Evolutionary conservation across 164 flowering plant genomes (phyloP).

Genomic region (Tinospora cordifolia): DNA sequence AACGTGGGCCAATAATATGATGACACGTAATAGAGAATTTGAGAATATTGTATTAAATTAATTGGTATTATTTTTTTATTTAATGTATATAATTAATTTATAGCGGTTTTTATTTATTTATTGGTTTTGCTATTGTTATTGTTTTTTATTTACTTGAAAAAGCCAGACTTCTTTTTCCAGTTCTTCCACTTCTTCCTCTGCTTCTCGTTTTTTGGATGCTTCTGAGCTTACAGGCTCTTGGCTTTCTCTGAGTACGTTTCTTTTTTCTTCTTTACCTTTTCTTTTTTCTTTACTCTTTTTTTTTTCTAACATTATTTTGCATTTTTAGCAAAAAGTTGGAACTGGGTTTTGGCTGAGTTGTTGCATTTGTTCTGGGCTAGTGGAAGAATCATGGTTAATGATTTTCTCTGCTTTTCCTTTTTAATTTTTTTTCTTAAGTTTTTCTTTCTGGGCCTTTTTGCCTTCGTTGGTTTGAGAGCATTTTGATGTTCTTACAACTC

Average conservation of each 20-base stretch:
- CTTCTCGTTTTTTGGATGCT: slow-evolving; percentile 5
- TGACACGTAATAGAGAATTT: slow-evolving; percentile 4
- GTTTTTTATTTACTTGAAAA: slow-evolving; percentile 10
- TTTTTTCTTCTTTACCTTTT: background rate
- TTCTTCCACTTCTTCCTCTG: background rate
- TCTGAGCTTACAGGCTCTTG: slow-evolving; percentile 9
- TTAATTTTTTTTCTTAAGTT: background rate
- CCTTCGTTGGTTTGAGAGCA: background rate
- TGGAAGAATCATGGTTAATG: background rate
- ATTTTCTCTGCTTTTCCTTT: too few relatives aligned
- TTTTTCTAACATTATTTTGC: background rate
- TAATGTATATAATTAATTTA: background rate
- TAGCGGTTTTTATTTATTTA: too few relatives aligned
- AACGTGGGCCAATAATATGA: background rate
- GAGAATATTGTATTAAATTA: background rate
- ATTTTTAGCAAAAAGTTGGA: background rate
- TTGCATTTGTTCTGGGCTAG: background rate
- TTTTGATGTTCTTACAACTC: background rate
- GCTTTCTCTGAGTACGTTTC: slow-evolving; percentile 3
- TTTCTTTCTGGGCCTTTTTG: background rate
- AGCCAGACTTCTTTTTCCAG: background rate
- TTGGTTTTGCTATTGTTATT: background rate
- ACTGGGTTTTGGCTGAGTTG: background rate
- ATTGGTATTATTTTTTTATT: background rate
- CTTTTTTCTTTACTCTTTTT: background rate